Base-by-base conservation (phyloP, 176 grass and related monocot species). In the Saccharum spontaneum region DNA sequence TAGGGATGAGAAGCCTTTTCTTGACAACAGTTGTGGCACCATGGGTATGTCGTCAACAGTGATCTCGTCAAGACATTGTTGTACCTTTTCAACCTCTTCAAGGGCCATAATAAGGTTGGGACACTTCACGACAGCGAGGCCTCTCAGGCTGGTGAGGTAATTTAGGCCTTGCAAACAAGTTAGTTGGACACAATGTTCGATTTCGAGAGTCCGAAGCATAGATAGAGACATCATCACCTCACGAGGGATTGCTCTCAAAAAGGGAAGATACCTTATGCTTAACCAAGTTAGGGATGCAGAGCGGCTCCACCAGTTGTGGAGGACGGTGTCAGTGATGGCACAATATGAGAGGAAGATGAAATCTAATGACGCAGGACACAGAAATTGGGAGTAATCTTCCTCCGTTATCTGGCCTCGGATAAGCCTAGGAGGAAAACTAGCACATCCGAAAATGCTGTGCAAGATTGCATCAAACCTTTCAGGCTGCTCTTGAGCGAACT, bases 281-380 rank as follows among this genome's bases (percentile, higher is more conserved):
- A 57, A 57, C 18, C 7, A 20, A 57, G 52, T 57, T 57, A 57
- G 52, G 7, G 52, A 57, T 57, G 52, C 2, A 57, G 52, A 57
- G 18, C 18, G 18, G 8, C 52, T 57, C 18, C 17, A 57, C 52
- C 52, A 57, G 52, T 57, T 57, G 8, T 57, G 52, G 18, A 57
- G 52, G 17, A 57, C 52, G 52, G 18, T 57, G 52, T 57, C 18
- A 20, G 52, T 57, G 52, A 57, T 57, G 52, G 18, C 52, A 57
- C 52, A 57, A 8, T 22, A 8, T 22, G 7, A 22, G 18, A 57
- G 0, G 0, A 3, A 0, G 18, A 57, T 18, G 7, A 0, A 22
- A 22, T 57, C 18, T 57, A 57, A 20, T 57, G 52, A 57, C 8
- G 18, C 18, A 57, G 52, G 18, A 8, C 52, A 18, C 6, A 8